Percentiles rank a stretch among this genome's conserved stretches.
phyloP scores from a whole-genome alignment of 1,139 yeast species.

The Yamadazyma spencermartinsiae region DNA sequence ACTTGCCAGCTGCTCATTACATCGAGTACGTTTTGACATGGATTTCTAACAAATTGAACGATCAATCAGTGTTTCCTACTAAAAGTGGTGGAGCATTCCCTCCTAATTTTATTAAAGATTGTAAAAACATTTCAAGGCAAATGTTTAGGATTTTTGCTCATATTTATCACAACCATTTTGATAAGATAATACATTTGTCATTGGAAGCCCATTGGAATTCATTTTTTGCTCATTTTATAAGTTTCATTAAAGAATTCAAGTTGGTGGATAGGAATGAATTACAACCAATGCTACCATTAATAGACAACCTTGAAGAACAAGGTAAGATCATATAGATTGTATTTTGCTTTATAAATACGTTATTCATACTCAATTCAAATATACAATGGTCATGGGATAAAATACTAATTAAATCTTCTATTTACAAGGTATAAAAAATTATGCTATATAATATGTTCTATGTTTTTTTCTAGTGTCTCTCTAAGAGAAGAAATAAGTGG shows the following conservation, averaged over 20 bases:
- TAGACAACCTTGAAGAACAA: slow-evolving; percentile 78
- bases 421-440: slow-evolving; percentile 2
- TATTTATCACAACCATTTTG: slow-evolving; percentile 91
- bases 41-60: slow-evolving; percentile 86
- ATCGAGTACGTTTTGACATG: slow-evolving; percentile 90
- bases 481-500: slow-evolving; percentile 75
- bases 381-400: slow-evolving; percentile 1
- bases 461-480: not conserved
- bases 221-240: slow-evolving; percentile 91
- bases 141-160: slow-evolving; percentile 98
- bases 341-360: not conserved
- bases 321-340: slow-evolving; percentile 62
- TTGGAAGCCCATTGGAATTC: slow-evolving; percentile 98
- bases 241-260: slow-evolving; percentile 81
- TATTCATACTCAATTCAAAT: not conserved
- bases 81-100: slow-evolving; percentile 94
- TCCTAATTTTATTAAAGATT: slow-evolving; percentile 75
- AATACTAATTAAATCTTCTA: not conserved
- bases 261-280: slow-evolving; percentile 77
- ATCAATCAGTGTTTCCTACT: slow-evolving; percentile 89
- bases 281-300: slow-evolving; percentile 74
- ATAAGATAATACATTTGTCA: slow-evolving; percentile 82
- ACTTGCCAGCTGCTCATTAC: slow-evolving; percentile 89
- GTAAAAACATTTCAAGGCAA: slow-evolving; percentile 84
- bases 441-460: not conserved